A percentile compares a stretch with the other conserved stretches of the same genome.
Evolutionary conservation across 495 filamentous ascomycete genomes (phyloP).

Genomic region (Physcia stellaris): DNA sequence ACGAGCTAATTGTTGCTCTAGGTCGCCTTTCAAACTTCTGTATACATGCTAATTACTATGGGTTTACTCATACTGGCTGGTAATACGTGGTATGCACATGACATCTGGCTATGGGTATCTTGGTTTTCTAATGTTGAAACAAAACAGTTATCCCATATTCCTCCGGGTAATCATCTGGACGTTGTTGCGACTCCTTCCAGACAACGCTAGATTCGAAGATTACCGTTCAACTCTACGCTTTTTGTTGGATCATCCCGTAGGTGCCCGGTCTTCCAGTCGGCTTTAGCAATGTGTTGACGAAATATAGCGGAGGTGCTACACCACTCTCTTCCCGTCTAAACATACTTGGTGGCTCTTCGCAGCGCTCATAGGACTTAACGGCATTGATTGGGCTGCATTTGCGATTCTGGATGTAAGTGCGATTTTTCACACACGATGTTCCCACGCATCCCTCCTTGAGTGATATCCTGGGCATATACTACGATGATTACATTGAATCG

Average conservation of each 20-base stretch:
- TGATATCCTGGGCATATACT: too few species aligned
- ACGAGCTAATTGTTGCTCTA: conserved; percentile 4
- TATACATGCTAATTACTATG: conserved; percentile 66
- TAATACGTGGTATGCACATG: conserved; percentile 43
- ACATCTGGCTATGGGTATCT: neutral
- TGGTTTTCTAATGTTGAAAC: neutral
- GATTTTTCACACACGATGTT: too few species aligned
- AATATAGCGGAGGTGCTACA: conserved; percentile 39
- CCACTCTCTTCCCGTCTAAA: conserved; percentile 63
- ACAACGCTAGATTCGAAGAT: conserved; percentile 28
- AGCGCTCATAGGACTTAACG: conserved; percentile 61
- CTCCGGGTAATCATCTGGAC: conserved; percentile 64
- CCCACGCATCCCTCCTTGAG: too few species aligned
- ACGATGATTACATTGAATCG: too few species aligned
- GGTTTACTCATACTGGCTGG: conserved; percentile 67
- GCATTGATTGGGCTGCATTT: conserved; percentile 70
- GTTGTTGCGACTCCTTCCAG: conserved; percentile 34
- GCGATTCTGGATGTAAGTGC: conserved; percentile 50
- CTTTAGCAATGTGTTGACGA: neutral
- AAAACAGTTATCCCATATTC: conserved; percentile 52
- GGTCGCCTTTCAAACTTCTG: conserved; percentile 46
- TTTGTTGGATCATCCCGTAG: conserved; percentile 64
- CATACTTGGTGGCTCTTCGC: conserved; percentile 72
- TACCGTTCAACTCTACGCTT: conserved; percentile 59
- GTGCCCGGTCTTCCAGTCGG: conserved; percentile 32